A percentile compares a stretch with the other conserved stretches of the same genome.
Evolutionary conservation across 768 basidiomycete species (phyloP).

Genomic region (Rhodosporidiobolus odoratus): DNA sequence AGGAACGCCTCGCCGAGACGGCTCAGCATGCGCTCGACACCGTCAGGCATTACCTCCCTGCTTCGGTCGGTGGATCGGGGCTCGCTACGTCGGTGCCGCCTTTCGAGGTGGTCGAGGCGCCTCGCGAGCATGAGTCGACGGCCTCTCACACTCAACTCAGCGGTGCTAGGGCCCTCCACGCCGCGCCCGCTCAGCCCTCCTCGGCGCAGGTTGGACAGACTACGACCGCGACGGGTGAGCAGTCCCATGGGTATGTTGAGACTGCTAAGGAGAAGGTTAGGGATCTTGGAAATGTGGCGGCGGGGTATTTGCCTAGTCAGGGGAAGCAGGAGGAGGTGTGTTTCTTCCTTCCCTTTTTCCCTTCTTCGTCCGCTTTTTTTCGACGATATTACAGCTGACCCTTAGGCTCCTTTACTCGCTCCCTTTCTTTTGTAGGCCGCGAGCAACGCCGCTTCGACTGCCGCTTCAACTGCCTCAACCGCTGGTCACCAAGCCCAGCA

Average conservation of each 20-base stretch:
- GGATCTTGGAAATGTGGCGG: background rate
- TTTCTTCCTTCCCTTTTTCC: background rate
- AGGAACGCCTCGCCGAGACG: background rate
- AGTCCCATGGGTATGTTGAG: background rate
- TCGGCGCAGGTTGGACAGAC: no score
- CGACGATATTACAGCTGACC: no score
- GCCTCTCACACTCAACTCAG: background rate
- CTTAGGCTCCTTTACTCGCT: no score
- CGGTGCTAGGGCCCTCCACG: no score
- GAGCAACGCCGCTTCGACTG: no score
- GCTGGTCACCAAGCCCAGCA: no score
- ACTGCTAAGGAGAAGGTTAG: background rate
- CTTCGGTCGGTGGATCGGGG: background rate
- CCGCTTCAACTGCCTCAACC: no score
- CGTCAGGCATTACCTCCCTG: background rate
- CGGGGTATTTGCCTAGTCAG: background rate
- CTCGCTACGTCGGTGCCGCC: background rate
- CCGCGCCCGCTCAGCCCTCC: no score
- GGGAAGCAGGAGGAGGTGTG: slow-evolving; percentile 2
- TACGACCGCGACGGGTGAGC: background rate
- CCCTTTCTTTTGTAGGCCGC: no score
- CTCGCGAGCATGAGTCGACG: background rate
- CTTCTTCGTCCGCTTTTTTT: no score
- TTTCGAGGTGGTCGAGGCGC: background rate
- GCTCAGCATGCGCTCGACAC: background rate